Conservation (phyloP, 2,329 filamentous ascomycete genomes). For the Fusarium devonianum region DNA sequence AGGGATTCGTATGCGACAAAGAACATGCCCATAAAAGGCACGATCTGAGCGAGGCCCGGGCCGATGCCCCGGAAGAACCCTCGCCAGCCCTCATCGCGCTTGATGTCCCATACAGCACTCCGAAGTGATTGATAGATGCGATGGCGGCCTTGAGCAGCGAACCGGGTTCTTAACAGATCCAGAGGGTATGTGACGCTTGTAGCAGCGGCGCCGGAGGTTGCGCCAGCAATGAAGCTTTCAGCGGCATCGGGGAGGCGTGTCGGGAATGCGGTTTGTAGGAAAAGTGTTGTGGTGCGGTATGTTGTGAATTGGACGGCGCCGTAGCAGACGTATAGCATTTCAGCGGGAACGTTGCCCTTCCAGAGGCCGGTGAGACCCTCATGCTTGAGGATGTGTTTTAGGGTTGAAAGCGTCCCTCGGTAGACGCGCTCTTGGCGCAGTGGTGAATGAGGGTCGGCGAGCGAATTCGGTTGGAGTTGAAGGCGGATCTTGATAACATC, state of each 20-base stretch:
- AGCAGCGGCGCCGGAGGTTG: constrained; percentile 79
- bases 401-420: constrained; percentile 78
- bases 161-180: constrained; percentile 90
- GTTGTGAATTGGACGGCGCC: constrained; percentile 87
- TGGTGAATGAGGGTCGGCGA: constrained; percentile 74
- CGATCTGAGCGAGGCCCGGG: constrained; percentile 84
- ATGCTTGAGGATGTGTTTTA: constrained; percentile 76
- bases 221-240: constrained; percentile 85
- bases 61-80: constrained; percentile 91
- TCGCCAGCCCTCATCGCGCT: constrained; percentile 71
- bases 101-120: constrained; percentile 75
- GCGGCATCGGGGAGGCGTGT: constrained; percentile 66
- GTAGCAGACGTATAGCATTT: constrained; percentile 93
- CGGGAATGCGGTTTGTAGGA: constrained; percentile 63
- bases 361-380: constrained; percentile 89
- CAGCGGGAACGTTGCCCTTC: constrained; percentile 98
- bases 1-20: constrained; percentile 88
- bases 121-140: constrained; percentile 79
- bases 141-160: constrained; percentile 88
- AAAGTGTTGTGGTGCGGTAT: constrained; percentile 77
- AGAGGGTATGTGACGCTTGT: constrained; percentile 90
- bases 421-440: constrained; percentile 63
- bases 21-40: constrained; percentile 97
- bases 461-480: constrained; percentile 88
- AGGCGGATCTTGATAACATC: constrained; percentile 98